A percentile compares a stretch with the other conserved stretches of the same genome.
Evolutionary conservation across 2,329 filamentous ascomycete genomes (phyloP).

Genomic region (Cercospora janseana): DNA sequence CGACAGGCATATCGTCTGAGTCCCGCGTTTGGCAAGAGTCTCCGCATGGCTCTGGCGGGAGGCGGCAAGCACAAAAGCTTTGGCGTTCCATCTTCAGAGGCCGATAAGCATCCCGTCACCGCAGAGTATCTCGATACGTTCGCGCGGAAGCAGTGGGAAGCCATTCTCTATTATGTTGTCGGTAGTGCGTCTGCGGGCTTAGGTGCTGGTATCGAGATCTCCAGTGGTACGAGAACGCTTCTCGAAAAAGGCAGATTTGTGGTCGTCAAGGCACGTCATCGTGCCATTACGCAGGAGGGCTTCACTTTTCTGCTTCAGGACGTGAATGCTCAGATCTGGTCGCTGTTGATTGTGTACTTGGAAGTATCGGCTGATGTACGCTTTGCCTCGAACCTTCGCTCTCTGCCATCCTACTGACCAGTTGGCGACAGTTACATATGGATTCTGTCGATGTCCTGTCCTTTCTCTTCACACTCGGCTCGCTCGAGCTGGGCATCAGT

Average conservation of each 20-base stretch:
- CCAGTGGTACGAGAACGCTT: slow-evolving; percentile 77
- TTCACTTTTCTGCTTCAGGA: slow-evolving; percentile 95
- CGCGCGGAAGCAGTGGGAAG: slow-evolving; percentile 88
- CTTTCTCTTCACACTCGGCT: slow-evolving; percentile 93
- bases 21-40: slow-evolving; percentile 75
- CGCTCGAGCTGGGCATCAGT: slow-evolving; percentile 83
- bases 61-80: slow-evolving; percentile 86
- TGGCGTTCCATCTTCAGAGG: slow-evolving; percentile 73
- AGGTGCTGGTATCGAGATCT: slow-evolving; percentile 47
- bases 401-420: not conserved
- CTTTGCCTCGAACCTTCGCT: not conserved
- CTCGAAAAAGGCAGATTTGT: slow-evolving; percentile 80
- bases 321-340: slow-evolving; percentile 96
- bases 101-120: slow-evolving; percentile 63
- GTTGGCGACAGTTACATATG: slow-evolving; percentile 58
- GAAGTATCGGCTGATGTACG: slow-evolving; percentile 62
- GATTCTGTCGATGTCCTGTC: slow-evolving; percentile 91
- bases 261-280: slow-evolving; percentile 48
- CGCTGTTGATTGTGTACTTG: slow-evolving; percentile 86
- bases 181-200: slow-evolving; percentile 61
- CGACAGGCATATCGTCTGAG: slow-evolving; percentile 73
- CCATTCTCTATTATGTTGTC: slow-evolving; percentile 93
- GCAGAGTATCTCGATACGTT: slow-evolving; percentile 76
- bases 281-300: slow-evolving; percentile 79
- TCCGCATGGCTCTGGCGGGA: slow-evolving; percentile 76